Evolutionary conservation across 495 filamentous ascomycete species (phyloP), one percentile per base, ranked within the genome.

Genomic region (Hypoxylon lenormandii): DNA sequence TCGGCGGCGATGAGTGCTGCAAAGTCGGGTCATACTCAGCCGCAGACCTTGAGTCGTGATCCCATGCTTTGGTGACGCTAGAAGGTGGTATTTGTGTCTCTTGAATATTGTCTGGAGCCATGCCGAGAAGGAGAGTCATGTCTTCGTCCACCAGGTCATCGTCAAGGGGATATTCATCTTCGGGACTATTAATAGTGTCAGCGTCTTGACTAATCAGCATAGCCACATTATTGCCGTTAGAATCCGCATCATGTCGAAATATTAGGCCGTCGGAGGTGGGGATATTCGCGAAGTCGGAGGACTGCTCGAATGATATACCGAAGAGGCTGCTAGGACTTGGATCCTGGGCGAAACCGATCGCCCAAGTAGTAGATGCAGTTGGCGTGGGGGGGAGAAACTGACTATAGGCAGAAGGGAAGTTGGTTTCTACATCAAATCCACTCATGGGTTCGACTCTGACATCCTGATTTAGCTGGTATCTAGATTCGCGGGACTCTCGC

Each of bases 31-130:
- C 74, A 49, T 70, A 76, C 58, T 76, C 72, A 36, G n/a, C 43
- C 2, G 68, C 72, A 22, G 74, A 76, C 30, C 57, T 70, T 4
- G 74, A 74, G 51, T 66, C 74, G 37, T 60, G 62, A 37, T 70
- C 65, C 71, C 74, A 76, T 40, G 42, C 65, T 56, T 63, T 64
- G 21, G 59, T 56, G 21, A 76, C 51, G 43, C 74, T 76, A 7
- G 74, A 74, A 49, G 74, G 74, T 3, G 74, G 74, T 33, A 76
- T 49, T n/a, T 70, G 65, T 21, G 53, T 59, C 45, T 76, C 74
- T 43, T 70, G 51, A 12, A 64, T 43, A 30, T 47, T 54, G 2
- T 43, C 48, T 0, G 23, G 13, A 26, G 38, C 21, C 0, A n/a
- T 28, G 6, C 57, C 38, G 15, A 74, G 55, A 48, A 74, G 59